phyloP scores from a whole-genome alignment of 306 rosid genomes.

The Purshia tridentata region DNA sequence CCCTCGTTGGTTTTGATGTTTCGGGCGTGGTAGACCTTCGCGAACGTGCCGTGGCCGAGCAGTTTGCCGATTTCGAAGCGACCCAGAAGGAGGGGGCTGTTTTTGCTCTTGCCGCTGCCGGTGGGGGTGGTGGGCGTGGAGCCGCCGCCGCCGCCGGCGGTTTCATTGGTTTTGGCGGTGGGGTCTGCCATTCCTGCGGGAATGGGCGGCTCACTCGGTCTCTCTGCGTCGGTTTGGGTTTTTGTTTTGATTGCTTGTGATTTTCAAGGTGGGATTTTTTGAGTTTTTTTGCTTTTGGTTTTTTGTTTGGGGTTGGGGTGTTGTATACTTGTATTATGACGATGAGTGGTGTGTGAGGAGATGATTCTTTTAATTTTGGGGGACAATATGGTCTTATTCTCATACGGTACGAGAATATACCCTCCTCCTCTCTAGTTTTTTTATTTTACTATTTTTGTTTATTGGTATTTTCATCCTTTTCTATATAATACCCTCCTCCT shows the following conservation, averaged over 20 bases:
- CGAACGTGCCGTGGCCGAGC: slow-evolving; percentile 90
- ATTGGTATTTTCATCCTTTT: no score
- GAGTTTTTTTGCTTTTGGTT: background rate
- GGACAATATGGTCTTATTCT: background rate
- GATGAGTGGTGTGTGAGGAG: slow-evolving; percentile 1
- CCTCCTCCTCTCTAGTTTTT: background rate
- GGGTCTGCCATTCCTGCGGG: slow-evolving; percentile 16
- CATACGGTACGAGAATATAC: slow-evolving; percentile 36
- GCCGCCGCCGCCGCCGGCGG: slow-evolving; percentile 12
- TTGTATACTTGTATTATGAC: background rate
- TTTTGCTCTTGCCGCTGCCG: slow-evolving; percentile 39
- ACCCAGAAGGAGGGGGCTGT: slow-evolving; percentile 49
- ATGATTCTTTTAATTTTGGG: background rate
- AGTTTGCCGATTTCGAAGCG: slow-evolving; percentile 84
- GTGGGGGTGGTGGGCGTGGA: background rate
- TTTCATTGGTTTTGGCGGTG: background rate
- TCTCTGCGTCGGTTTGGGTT: background rate
- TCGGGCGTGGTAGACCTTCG: slow-evolving; percentile 79
- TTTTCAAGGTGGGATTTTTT: background rate
- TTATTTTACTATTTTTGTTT: background rate
- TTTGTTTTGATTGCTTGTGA: background rate
- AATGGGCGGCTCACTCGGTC: background rate
- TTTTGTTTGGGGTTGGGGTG: background rate
- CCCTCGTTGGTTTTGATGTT: slow-evolving; percentile 63
- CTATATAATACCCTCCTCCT: background rate